Conservation (phyloP, 2,329 filamentous ascomycete genomes). For the Microcyclospora pomicola region DNA sequence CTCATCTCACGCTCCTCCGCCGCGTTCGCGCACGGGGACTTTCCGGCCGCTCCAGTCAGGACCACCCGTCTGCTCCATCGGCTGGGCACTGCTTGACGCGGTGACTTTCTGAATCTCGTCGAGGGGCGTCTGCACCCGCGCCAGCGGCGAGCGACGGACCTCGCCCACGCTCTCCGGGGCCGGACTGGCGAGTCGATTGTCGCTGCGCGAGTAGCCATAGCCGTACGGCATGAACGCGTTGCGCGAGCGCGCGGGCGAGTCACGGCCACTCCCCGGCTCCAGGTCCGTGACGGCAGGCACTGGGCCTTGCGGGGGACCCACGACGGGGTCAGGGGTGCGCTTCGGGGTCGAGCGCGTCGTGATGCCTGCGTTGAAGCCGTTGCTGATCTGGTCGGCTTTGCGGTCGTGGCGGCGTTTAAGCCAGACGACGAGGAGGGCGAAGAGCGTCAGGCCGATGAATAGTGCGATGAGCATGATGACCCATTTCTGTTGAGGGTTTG, state of each 20-base stretch:
- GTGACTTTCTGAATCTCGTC: too few relatives aligned
- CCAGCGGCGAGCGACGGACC: background rate
- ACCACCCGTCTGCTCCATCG: too few relatives aligned
- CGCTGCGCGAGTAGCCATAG: constrained; percentile 18
- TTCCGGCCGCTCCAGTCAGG: too few relatives aligned
- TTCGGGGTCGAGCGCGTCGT: constrained; percentile 17
- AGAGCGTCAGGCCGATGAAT: constrained; percentile 50
- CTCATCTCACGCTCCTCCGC: too few relatives aligned
- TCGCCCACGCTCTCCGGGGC: background rate
- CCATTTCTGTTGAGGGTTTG: constrained; percentile 42
- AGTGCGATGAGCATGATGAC: constrained; percentile 68
- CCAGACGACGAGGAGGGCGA: constrained; percentile 55
- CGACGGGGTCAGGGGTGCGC: constrained; percentile 1
- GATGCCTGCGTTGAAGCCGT: constrained; percentile 25
- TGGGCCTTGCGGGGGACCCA: constrained; percentile 1
- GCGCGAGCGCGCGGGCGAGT: constrained; percentile 17
- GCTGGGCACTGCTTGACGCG: too few relatives aligned
- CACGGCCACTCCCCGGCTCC: constrained; percentile 8
- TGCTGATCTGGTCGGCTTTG: constrained; percentile 41
- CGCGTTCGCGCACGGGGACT: too few relatives aligned
- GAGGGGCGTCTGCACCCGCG: too few relatives aligned
- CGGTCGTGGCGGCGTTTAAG: constrained; percentile 62
- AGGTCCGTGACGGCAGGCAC: background rate
- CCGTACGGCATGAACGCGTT: constrained; percentile 23
- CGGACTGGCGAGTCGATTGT: constrained; percentile 8